Base-by-base conservation (phyloP, 352 stramenopile species). In the Phytophthora litchii region DNA sequence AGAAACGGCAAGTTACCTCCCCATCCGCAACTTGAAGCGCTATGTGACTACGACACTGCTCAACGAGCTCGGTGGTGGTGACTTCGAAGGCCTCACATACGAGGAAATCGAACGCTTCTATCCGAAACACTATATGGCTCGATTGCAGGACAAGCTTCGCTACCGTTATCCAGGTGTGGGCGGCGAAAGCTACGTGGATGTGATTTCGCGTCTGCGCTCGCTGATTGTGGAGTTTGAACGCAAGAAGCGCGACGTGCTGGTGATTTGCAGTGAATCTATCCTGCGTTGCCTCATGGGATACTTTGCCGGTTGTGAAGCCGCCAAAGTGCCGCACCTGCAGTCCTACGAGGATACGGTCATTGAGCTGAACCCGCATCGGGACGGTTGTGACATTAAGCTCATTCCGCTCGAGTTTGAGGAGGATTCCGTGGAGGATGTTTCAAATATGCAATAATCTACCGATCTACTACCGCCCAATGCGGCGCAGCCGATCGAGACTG, bases 171-270 rank as follows among this genome's bases (percentile, higher is more conserved):
- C 93, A 0, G 92, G 92, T 20, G 89, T 93, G 8, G 92, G 92
- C 1, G 93, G 92, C 10, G 93, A 98, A 67, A 97, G 88, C 53
- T 98, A 98, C 69, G 79, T 97, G 52, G 93, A 98, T 62, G 83
- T 98, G 27, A 98, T 98, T 67, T 92, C 92, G 21, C 84, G 93
- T 13, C 59, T 97, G 42, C 78, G 89, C 2, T 95, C 90, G 45
- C 74, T 98, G 32, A 95, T 98, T 43, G 92, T 98, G 31, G 92
- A 97, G 74, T 93, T 98, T 44, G 86, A 94, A 51, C 84, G 88
- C 63, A 93, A 96, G 70, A 96, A 94, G 67, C 85, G 85, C 53
- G 85, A 94, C 62, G 79, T 91, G 54, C 56, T 94, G n/a, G 78
- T 94, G 35, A 92, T 94, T 49, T 92, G 83, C 64, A 91, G 78